Conservation (phyloP, 306 rosid genomes). For the Vigna unguiculata region DNA sequence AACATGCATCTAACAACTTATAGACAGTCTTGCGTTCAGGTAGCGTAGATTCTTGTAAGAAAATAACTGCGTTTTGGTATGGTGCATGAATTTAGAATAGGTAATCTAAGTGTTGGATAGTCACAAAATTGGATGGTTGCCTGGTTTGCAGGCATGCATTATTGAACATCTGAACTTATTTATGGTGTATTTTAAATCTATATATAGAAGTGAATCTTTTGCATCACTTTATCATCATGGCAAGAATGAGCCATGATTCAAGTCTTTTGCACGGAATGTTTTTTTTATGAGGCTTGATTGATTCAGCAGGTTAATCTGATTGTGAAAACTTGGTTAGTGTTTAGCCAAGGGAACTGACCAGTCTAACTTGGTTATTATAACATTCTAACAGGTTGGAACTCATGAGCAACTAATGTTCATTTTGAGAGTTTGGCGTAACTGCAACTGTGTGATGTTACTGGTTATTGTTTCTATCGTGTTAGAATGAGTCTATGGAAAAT, state of each 20-base stretch:
- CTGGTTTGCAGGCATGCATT: constrained; percentile 25
- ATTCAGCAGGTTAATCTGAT: neutral
- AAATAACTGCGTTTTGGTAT: constrained; percentile 28
- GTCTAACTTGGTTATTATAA: neutral
- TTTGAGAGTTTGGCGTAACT: neutral
- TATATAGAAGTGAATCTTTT: constrained; percentile 12
- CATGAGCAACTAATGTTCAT: neutral
- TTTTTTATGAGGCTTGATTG: neutral
- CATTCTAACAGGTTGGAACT: constrained; percentile 3
- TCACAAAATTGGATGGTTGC: constrained; percentile 35
- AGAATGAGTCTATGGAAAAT: neutral
- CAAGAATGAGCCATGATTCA: neutral
- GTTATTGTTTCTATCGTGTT: neutral
- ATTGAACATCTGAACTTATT: constrained; percentile 28
- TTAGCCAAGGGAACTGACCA: neutral
- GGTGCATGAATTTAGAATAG: constrained; percentile 49
- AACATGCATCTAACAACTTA: constrained; percentile 3
- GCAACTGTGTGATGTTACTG: neutral
- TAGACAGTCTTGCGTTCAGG: constrained; percentile 39
- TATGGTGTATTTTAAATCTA: constrained; percentile 21
- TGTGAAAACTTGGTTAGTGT: neutral
- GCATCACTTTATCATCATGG: neutral
- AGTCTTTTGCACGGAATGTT: neutral
- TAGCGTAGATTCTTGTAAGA: neutral
- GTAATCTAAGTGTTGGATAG: constrained; percentile 28